Evolutionary conservation across 2,329 filamentous ascomycete species (phyloP).

Genomic region (Colletotrichum chlorophyti): DNA sequence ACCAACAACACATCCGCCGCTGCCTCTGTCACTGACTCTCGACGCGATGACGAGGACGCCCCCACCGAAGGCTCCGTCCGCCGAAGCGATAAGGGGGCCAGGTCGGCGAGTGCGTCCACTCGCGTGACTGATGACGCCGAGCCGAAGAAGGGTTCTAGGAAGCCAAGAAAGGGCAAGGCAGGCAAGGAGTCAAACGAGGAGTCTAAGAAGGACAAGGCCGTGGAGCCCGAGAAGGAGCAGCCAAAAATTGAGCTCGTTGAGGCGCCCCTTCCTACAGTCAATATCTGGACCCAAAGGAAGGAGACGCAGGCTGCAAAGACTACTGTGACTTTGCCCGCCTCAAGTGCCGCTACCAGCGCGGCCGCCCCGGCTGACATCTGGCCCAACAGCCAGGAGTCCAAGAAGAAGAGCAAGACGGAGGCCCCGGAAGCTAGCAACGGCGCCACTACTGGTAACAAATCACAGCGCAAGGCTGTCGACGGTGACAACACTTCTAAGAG

Average conservation of each 20-base stretch:
- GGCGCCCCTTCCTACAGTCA: slow-evolving; percentile 82
- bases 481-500: slow-evolving; percentile 49
- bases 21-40: slow-evolving; percentile 45
- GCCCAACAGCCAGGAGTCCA: slow-evolving; percentile 57
- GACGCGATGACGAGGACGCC: slow-evolving; percentile 46
- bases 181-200: slow-evolving; percentile 48
- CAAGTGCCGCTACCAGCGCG: slow-evolving; percentile 32
- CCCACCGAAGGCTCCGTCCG: slow-evolving; percentile 49
- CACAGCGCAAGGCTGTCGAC: slow-evolving; percentile 51
- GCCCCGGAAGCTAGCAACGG: slow-evolving; percentile 31
- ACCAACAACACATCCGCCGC: slow-evolving; percentile 38
- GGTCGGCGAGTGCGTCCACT: slow-evolving; percentile 67
- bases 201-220: slow-evolving; percentile 60
- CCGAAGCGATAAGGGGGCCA: slow-evolving; percentile 56
- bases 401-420: slow-evolving; percentile 40
- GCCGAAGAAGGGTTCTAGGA: slow-evolving; percentile 59
- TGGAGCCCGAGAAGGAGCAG: slow-evolving; percentile 65
- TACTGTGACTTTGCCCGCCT: slow-evolving; percentile 39
- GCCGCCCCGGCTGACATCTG: slow-evolving; percentile 14
- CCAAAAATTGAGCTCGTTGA: slow-evolving; percentile 75
- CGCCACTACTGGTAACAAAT: slow-evolving; percentile 46
- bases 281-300: slow-evolving; percentile 84
- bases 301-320: slow-evolving; percentile 67
- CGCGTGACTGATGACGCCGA: slow-evolving; percentile 74
- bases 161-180: slow-evolving; percentile 68